A percentile compares a stretch with the other conserved stretches of the same genome.
These are phyloP conservation scores for Prillingera fragicola DNA, from an alignment of 1,284 basidiomycete genomes.

Conservation along the genomic window DNA sequence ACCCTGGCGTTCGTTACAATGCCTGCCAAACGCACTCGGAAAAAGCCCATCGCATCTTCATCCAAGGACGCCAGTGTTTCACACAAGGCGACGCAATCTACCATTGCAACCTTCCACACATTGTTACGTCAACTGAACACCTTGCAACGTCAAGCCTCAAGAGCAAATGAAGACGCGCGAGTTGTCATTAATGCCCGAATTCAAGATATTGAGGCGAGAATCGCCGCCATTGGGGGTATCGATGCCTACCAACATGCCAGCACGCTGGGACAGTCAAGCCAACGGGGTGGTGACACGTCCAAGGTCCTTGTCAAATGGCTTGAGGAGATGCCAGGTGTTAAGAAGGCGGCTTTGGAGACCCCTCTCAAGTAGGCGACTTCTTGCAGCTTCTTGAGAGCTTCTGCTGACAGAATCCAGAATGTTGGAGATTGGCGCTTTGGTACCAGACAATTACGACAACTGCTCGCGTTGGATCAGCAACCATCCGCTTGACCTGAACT, in stretches of 20 bases:
- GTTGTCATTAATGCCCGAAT: no score
- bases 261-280: conserved; percentile 65
- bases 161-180: not conserved
- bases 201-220: no score
- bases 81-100: conserved; percentile 37
- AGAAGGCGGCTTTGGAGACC: no score
- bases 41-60: conserved; percentile 7
- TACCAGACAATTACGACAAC: conserved; percentile 67
- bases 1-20: no score
- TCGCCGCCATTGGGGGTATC: conserved; percentile 76
- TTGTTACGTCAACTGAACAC: conserved; percentile 38
- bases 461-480: conserved; percentile 65
- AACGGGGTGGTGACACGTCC: conserved; percentile 78
- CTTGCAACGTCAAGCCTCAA: conserved; percentile 20
- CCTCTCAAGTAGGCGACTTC: conserved; percentile 2
- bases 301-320: conserved; percentile 70
- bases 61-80: conserved; percentile 14
- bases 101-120: conserved; percentile 42
- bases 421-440: conserved; percentile 78
- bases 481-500: conserved; percentile 71
- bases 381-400: no score
- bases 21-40: conserved; percentile 10
- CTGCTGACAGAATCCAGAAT: conserved; percentile 51
- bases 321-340: conserved; percentile 50
- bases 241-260: conserved; percentile 75